Evolutionary conservation across 1,284 basidiomycete genomes (phyloP).

Genomic region (Cryptococcus sp.): DNA sequence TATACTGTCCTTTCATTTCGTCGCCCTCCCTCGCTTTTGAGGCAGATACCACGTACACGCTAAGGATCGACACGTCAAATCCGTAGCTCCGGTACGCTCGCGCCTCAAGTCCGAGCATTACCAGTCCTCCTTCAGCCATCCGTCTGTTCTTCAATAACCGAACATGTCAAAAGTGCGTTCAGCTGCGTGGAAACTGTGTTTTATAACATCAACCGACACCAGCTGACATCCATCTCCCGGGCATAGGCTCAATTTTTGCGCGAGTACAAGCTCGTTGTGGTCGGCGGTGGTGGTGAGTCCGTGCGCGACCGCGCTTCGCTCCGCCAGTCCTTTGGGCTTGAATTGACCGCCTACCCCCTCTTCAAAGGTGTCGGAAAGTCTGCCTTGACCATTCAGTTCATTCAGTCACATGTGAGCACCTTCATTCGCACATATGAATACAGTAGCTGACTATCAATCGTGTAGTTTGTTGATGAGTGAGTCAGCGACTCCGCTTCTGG

Average conservation of each 20-base stretch:
- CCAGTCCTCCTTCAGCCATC: too few species aligned
- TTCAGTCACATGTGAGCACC: conserved; percentile 61
- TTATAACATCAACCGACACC: neutral
- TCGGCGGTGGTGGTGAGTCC: conserved; percentile 88
- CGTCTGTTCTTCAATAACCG: too few species aligned
- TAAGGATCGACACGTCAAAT: too few species aligned
- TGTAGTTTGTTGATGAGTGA: conserved; percentile 85
- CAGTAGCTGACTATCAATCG: conserved; percentile 12
- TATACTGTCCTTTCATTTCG: too few species aligned
- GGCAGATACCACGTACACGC: too few species aligned
- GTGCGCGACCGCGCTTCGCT: neutral
- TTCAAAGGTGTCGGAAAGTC: conserved; percentile 91
- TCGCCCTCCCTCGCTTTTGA: too few species aligned
- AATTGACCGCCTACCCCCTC: neutral
- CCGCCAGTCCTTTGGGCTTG: neutral
- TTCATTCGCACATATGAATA: neutral
- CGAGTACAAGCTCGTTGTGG: conserved; percentile 96
- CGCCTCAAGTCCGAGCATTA: too few species aligned
- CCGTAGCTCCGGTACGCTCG: too few species aligned
- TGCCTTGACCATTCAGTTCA: conserved; percentile 94
- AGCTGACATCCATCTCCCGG: neutral
- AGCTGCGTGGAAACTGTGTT: too few species aligned
- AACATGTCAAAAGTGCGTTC: too few species aligned
- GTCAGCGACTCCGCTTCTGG: conserved; percentile 7
- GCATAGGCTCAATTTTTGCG: conserved; percentile 82